Conservation (phyloP, 2,329 filamentous ascomycete species). For the Colletotrichum truncatum region DNA sequence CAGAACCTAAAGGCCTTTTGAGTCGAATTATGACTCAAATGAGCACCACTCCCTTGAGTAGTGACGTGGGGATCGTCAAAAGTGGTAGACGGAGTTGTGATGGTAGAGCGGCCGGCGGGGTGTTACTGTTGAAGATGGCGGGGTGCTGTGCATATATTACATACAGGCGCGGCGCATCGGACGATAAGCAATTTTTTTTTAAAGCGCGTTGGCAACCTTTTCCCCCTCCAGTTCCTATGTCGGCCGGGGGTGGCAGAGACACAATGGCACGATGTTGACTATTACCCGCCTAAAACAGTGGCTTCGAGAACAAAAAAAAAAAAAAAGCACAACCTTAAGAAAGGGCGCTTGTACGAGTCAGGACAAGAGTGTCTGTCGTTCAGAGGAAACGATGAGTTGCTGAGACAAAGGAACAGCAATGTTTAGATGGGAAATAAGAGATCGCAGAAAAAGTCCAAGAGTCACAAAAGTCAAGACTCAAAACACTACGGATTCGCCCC, state of each 20-base stretch:
- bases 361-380: too few species aligned
- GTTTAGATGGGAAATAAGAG: neutral
- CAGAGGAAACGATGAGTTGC: neutral
- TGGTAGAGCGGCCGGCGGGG: neutral
- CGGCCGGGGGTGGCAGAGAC: slow-evolving; percentile 1
- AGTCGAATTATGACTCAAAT: too few species aligned
- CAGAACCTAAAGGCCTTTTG: too few species aligned
- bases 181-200: neutral
- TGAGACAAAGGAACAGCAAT: neutral
- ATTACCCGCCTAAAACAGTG: neutral
- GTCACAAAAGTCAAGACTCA: too few species aligned
- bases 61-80: neutral
- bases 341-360: slow-evolving; percentile 14
- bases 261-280: slow-evolving; percentile 20
- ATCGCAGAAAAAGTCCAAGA: slow-evolving; percentile 20
- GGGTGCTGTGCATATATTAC: slow-evolving; percentile 1
- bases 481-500: too few species aligned
- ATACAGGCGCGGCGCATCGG: neutral
- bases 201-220: neutral
- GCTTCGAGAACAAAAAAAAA: neutral
- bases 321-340: too few species aligned
- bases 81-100: too few species aligned
- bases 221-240: slow-evolving; percentile 12
- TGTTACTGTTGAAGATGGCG: neutral
- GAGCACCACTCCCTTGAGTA: neutral